These are phyloP conservation scores for Tetracladium maxilliforme DNA, from an alignment of 2,329 filamentous ascomycete genomes.

Conservation along the genomic window DNA sequence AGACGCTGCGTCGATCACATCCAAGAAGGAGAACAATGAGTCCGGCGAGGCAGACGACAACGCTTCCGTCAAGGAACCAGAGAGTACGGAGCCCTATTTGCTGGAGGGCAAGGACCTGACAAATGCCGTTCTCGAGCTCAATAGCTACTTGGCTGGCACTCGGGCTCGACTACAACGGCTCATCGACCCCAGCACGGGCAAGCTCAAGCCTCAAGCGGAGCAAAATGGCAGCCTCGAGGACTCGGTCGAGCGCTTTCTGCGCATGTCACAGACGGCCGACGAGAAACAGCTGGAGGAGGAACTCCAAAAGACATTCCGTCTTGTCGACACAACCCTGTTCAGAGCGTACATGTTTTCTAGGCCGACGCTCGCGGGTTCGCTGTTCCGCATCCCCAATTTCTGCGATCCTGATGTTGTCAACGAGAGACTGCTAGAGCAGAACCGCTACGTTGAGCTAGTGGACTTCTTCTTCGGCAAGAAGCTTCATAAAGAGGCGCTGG, in stretches of 20 bases:
- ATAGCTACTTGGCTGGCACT: conserved; percentile 78
- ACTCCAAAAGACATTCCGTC: conserved; percentile 59
- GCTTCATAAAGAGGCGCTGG: conserved; percentile 74
- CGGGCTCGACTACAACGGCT: conserved; percentile 49
- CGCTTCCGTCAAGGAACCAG: conserved; percentile 32
- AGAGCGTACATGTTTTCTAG: conserved; percentile 87
- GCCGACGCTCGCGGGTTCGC: conserved; percentile 68
- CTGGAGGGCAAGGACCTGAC: conserved; percentile 73
- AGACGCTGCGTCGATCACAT: conserved; percentile 41
- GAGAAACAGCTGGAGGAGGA: conserved; percentile 51
- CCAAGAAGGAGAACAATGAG: conserved; percentile 33
- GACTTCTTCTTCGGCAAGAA: conserved; percentile 96
- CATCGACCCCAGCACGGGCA: conserved; percentile 46
- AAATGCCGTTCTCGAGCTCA: conserved; percentile 67
- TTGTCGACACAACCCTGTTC: conserved; percentile 92
- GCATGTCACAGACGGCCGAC: conserved; percentile 19
- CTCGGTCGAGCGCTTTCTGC: conserved; percentile 39
- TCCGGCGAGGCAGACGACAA: conserved; percentile 35
- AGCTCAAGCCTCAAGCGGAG: conserved; percentile 35
- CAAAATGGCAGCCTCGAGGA: conserved; percentile 29
- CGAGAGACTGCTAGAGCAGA: conserved; percentile 76
- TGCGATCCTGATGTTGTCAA: conserved; percentile 94
- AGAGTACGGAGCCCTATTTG: conserved; percentile 30
- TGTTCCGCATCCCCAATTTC: conserved; percentile 94
- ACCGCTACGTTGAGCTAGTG: conserved; percentile 85